phyloP scores from a whole-genome alignment of 2,329 filamentous ascomycete species.

The Fusarium liriodendri region DNA sequence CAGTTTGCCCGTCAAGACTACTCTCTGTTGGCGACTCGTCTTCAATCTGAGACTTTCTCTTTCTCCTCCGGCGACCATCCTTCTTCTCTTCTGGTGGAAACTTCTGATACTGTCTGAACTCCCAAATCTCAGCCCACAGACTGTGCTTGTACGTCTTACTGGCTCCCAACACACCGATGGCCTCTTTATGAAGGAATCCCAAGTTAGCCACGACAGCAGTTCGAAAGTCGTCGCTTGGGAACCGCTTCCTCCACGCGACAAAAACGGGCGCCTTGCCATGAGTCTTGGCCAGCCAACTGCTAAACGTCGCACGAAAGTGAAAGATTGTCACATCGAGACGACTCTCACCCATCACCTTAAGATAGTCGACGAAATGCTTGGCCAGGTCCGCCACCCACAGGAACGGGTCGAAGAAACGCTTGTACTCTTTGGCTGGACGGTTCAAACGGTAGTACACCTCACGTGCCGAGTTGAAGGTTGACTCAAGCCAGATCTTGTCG shows the following conservation, averaged over 20 bases:
- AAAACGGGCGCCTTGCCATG: conserved; percentile 60
- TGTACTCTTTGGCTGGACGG: conserved; percentile 69
- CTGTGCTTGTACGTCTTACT: conserved; percentile 50
- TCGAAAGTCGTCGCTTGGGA: conserved; percentile 70
- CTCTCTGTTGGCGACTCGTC: not conserved
- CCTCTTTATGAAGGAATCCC: conserved; percentile 75
- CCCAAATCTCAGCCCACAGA: conserved; percentile 65
- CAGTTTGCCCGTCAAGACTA: not conserved
- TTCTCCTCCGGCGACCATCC: not conserved
- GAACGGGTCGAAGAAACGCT: conserved; percentile 70
- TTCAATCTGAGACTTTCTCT: not conserved
- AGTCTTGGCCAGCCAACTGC: conserved; percentile 61
- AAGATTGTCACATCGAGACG: conserved; percentile 58
- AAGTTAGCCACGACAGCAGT: conserved; percentile 68
- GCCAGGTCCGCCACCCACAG: conserved; percentile 77
- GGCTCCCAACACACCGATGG: conserved; percentile 58
- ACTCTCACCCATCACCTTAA: conserved; percentile 52
- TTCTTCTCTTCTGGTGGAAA: not conserved
- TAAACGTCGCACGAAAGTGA: conserved; percentile 70
- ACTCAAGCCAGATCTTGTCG: conserved; percentile 73
- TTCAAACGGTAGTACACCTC: conserved; percentile 73
- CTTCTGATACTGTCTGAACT: conserved; percentile 50
- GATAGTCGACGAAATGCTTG: conserved; percentile 79
- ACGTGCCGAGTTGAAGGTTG: conserved; percentile 53
- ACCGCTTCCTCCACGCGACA: conserved; percentile 64